These are phyloP conservation scores for Lactuca saligna DNA, from an alignment of 129 eudicot genomes.

Conservation along the genomic window DNA sequence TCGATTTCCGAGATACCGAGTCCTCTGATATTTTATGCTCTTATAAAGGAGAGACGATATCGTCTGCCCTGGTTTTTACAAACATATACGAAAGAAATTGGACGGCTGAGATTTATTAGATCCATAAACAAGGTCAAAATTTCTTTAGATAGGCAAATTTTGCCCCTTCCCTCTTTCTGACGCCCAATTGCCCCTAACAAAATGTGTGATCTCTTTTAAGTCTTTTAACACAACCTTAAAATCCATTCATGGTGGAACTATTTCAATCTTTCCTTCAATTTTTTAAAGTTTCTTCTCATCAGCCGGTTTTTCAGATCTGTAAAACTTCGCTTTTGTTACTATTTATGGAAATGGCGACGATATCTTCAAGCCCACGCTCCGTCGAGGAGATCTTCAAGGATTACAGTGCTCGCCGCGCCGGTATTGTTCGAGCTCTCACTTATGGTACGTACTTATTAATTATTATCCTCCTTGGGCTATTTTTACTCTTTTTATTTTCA, in stretches of 20 bases:
- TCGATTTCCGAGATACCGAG: too few relatives aligned
- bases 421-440: constrained; percentile 65
- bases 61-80: neutral
- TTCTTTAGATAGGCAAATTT: constrained; percentile 4
- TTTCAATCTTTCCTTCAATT: constrained; percentile 2
- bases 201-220: neutral
- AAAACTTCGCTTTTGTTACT: neutral
- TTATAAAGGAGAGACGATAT: too few relatives aligned
- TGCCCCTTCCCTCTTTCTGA: constrained; percentile 4
- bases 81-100: neutral
- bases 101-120: constrained; percentile 9
- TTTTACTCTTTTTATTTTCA: neutral
- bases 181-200: constrained; percentile 19
- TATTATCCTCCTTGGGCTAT: neutral
- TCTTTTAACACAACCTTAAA: neutral
- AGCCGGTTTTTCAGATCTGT: constrained; percentile 5
- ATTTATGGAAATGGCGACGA: constrained; percentile 44
- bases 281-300: neutral
- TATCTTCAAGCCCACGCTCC: constrained; percentile 44
- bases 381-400: constrained; percentile 46
- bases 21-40: neutral
- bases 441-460: constrained; percentile 29
- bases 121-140: constrained; percentile 11
- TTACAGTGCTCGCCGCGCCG: constrained; percentile 48
- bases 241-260: constrained; percentile 22